Percentiles rank a stretch among this genome's conserved stretches.
phyloP scores from a whole-genome alignment of 202 grass and related monocot species.

The Tripidium arundinaceum region DNA sequence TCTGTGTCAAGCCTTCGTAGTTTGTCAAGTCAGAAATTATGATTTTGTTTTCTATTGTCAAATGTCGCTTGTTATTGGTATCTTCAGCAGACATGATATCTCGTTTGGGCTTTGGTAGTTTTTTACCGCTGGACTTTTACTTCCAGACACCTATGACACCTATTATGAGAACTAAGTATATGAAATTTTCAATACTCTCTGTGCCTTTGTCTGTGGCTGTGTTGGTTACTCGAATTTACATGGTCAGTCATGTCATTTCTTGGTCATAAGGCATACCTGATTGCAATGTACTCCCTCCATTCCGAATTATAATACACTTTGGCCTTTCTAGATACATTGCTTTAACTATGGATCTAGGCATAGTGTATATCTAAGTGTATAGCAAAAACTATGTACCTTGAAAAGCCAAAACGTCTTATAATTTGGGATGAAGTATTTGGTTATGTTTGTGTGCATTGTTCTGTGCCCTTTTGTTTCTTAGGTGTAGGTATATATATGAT shows the following conservation, averaged over 20 bases:
- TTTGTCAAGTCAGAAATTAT: constrained; percentile 9
- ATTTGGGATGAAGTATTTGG: not conserved
- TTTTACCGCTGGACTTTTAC: not conserved
- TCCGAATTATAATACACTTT: not conserved
- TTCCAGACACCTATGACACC: not conserved
- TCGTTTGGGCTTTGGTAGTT: constrained; percentile 25
- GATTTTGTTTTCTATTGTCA: constrained; percentile 5
- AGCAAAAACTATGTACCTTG: not conserved
- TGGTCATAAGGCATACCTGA: not conserved
- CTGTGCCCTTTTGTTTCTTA: not conserved
- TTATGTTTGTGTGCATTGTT: not conserved
- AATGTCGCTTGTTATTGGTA: not conserved
- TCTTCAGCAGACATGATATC: not conserved
- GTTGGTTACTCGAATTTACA: not conserved
- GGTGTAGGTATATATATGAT: not conserved
- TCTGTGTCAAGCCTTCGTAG: not conserved
- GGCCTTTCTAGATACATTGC: not conserved
- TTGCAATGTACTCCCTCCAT: not conserved
- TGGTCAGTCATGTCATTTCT: not conserved
- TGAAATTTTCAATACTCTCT: not conserved
- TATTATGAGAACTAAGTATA: constrained; percentile 20
- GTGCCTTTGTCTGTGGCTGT: not conserved
- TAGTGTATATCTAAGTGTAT: not conserved
- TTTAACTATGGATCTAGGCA: not conserved
- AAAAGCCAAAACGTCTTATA: not conserved